Conservation (phyloP, 352 stramenopile species). For the Pythium volutum region DNA sequence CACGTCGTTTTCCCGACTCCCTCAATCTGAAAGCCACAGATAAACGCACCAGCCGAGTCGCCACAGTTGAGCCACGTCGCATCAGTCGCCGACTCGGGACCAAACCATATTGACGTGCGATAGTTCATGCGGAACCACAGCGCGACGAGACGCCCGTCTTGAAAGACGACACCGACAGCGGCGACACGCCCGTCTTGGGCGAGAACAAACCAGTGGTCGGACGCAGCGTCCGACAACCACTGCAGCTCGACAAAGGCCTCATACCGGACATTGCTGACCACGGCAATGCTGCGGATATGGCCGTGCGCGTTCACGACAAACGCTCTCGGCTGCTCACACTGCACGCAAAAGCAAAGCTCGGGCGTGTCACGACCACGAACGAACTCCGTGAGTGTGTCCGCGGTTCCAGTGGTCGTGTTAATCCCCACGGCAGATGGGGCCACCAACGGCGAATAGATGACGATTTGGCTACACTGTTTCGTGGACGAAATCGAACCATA, state of each 20-base stretch:
- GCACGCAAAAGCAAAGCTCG: not conserved
- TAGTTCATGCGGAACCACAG: slow-evolving; percentile 3
- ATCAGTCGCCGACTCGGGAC: not conserved
- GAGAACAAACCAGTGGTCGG: slow-evolving; percentile 6
- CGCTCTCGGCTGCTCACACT: not conserved
- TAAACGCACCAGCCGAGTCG: not conserved
- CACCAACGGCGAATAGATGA: not conserved
- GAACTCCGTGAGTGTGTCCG: not conserved
- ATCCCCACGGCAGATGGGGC: not conserved
- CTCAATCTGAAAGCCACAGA: slow-evolving; percentile 6
- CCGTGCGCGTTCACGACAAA: not conserved
- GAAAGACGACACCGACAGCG: not conserved
- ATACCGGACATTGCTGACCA: not conserved
- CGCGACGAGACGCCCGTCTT: not conserved
- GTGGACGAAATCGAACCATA: not conserved
- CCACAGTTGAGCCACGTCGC: not conserved
- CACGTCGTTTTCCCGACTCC: not conserved
- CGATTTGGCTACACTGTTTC: not conserved
- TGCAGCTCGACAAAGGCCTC: not conserved
- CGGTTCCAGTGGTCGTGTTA: not conserved
- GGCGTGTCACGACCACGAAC: not conserved
- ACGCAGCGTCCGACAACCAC: not conserved
- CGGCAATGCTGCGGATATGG: not conserved
- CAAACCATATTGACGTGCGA: slow-evolving; percentile 5
- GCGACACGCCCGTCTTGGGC: not conserved